Base-by-base conservation (phyloP, 306 rosid species). In the Macrotyloma uniflorum region DNA sequence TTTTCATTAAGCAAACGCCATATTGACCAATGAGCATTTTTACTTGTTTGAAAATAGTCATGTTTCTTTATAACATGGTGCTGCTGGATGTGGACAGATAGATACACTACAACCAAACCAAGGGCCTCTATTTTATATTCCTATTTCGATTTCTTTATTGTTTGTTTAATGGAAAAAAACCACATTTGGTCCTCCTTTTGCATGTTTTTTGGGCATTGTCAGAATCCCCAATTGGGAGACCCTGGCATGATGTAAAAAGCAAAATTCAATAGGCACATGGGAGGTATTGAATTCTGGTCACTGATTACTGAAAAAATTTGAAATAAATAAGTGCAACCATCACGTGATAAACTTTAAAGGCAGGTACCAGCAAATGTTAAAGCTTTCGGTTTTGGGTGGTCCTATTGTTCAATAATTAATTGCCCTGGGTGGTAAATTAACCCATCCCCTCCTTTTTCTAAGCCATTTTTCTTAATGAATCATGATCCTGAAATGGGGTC, bases 271-370 rank as follows among this genome's bases (percentile, higher is more conserved):
- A 24, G 49, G 22, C 75, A 79, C 78, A 70, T 76, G 82, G 78
- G 85, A 62, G 82, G 64, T 51, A 82, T 23, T 76, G 79, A 82
- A 76, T 76, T 82, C 58, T 32, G 69, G 50, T 72, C 58, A 82
- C 57, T 14, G 53, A 38, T 82, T 16, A 55, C 65, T 72, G 79
- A 72, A 43, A 53, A 16, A 0, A 1, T 64, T n/a, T 63, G 79
- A 45, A 83, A 70, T 54, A 6, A 77, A 72, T 78, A 62, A 71
- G 67, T 51, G 66, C 47, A 70, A 51, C 20, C 57, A 74, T 71
- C 67, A 78, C 74, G 76, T 66, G 83, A 72, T 55, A 18, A 72
- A 19, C 75, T 64, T 77, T 71, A 77, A 82, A 64, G 64, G 64
- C 58, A 64, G 65, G 53, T 42, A 82, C 32, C 36, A 72, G 58